Evolutionary conservation across 345 rosid genomes (phyloP), one percentile per base, ranked within the genome.

Genomic region (Lepidium africanum): DNA sequence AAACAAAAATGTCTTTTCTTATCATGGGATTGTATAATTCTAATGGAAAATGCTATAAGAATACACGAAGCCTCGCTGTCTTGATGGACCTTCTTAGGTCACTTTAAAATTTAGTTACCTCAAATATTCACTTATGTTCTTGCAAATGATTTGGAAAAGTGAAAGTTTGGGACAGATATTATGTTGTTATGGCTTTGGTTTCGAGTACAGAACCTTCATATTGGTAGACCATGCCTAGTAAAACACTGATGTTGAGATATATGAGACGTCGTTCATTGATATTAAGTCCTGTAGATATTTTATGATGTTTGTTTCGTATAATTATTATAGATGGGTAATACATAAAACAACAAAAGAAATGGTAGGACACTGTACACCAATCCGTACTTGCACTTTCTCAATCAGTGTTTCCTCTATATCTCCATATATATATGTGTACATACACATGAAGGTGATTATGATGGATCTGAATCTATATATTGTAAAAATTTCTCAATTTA

Each of bases 321-420:
- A 30, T 30, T 30, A 30, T 30, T 30, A 5, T 30, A 30, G 0
- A 30, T 30, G 33, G 7, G 33, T 48, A 63, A 43, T 53, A 30
- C 30, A 68, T 57, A 57, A 21, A 36, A 37, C 48, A 23, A 57
- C 58, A 48, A 69, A 38, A 27, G 41, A 38, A 35, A 63, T 4
- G 62, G 63, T 57, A 47, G 65, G 60, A 49, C 75, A 23, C 23
- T 63, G 77, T 59, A 67, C 73, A 73, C 59, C 59, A 36, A 67
- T 35, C 63, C 73, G 77, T 73, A 73, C 77, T 15, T 23, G 65
- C 53, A 19, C 25, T 72, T 56, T 66, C 67, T 58, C 71, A 49
- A 65, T 65, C 76, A 49, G 36, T 73, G 71, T 66, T 25, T 66
- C 71, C 60, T 64, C 38, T 37, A 65, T 36, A 63, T 35, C 47